These are phyloP conservation scores for Lathyrus sativus DNA, from an alignment of 306 rosid species.

Conservation along the genomic window DNA sequence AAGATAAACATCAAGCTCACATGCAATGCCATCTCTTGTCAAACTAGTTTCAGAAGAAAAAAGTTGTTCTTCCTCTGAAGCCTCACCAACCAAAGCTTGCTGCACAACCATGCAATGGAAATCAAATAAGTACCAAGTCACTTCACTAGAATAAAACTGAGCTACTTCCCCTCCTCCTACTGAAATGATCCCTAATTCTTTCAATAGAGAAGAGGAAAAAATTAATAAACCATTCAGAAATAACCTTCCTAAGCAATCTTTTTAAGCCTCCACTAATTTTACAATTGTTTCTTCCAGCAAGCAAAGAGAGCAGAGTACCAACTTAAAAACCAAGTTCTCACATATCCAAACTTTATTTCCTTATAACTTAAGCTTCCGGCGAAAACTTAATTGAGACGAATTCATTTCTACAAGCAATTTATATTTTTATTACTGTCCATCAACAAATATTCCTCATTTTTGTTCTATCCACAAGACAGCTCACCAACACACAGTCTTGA, in stretches of 20 bases:
- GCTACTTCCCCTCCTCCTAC: slow-evolving; percentile 21
- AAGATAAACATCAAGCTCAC: slow-evolving; percentile 70
- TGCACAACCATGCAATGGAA: slow-evolving; percentile 43
- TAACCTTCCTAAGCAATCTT: slow-evolving; percentile 23
- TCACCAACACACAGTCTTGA: not conserved
- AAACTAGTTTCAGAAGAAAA: slow-evolving; percentile 69
- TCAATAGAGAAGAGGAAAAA: slow-evolving; percentile 4
- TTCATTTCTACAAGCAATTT: slow-evolving; percentile 15
- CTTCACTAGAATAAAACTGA: slow-evolving; percentile 37
- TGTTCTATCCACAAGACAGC: slow-evolving; percentile 20
- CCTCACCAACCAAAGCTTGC: slow-evolving; percentile 96
- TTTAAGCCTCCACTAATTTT: slow-evolving; percentile 30
- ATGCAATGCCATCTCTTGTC: slow-evolving; percentile 52
- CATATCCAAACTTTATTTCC: slow-evolving; percentile 11
- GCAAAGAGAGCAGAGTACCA: slow-evolving; percentile 16
- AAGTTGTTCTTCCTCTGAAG: slow-evolving; percentile 83
- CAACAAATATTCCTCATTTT: slow-evolving; percentile 12
- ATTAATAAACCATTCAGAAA: slow-evolving; percentile 26
- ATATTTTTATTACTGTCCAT: slow-evolving; percentile 13
- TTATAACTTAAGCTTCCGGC: not conserved
- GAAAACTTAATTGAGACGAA: slow-evolving; percentile 14
- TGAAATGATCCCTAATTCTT: slow-evolving; percentile 28
- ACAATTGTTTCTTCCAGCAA: slow-evolving; percentile 33
- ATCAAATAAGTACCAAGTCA: slow-evolving; percentile 32
- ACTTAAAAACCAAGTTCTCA: slow-evolving; percentile 10